These are phyloP conservation scores for Rhynchosporium secalis DNA, from an alignment of 2,329 filamentous ascomycete genomes.

Conservation along the genomic window DNA sequence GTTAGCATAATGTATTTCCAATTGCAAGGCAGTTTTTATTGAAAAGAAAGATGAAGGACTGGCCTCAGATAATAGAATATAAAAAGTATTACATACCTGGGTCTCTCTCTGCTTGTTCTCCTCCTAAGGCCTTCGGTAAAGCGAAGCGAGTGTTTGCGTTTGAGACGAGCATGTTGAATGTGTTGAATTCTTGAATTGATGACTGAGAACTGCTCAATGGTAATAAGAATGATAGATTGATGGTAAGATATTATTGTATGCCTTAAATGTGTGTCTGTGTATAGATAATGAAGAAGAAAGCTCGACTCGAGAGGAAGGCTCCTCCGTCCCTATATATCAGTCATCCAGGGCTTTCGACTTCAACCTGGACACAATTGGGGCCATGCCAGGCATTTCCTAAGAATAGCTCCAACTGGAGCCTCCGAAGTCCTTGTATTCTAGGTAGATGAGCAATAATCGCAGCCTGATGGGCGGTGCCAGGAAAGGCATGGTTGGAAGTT, in stretches of 20 bases:
- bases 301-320: not conserved
- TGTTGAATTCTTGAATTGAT: conserved; percentile 2
- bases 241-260: not conserved
- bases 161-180: conserved; percentile 9
- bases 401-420: conserved; percentile 11
- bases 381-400: conserved; percentile 11
- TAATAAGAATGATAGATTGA: not conserved
- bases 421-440: conserved; percentile 7
- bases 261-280: not conserved
- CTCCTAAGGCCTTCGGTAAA: not conserved
- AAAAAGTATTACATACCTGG: conserved; percentile 9
- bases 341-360: not conserved
- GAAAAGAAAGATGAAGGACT: not conserved
- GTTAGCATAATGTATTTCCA: not conserved
- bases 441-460: conserved; percentile 10
- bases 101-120: conserved; percentile 7
- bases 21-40: not conserved
- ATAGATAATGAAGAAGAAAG: not conserved
- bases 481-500: conserved; percentile 9
- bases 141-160: conserved; percentile 8
- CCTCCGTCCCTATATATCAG: conserved; percentile 9
- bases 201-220: not conserved
- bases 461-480: conserved; percentile 11
- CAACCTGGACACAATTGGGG: conserved; percentile 3
- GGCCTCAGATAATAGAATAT: not conserved